phyloP scores from a whole-genome alignment of 2,329 filamentous ascomycete genomes.

The Aureobasidium mangrovei region DNA sequence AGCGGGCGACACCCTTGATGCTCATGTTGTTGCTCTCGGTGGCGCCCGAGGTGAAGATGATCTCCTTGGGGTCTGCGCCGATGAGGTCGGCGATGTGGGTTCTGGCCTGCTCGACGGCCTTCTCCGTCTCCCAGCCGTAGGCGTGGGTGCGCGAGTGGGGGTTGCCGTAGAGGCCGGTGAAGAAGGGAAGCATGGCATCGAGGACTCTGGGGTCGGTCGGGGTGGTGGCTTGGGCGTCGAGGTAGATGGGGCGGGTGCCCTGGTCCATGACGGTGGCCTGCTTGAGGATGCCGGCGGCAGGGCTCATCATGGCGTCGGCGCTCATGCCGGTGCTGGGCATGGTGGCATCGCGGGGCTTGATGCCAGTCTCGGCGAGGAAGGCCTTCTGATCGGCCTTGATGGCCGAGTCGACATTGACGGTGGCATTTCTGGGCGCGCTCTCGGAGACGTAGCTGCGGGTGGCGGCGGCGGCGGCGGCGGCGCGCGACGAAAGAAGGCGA shows the following conservation, averaged over 20 bases:
- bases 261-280: slow-evolving; percentile 89
- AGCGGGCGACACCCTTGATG: slow-evolving; percentile 93
- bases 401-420: slow-evolving; percentile 72
- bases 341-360: slow-evolving; percentile 46
- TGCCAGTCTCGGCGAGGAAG: slow-evolving; percentile 54
- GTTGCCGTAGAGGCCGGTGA: slow-evolving; percentile 90
- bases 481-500: slow-evolving; percentile 26
- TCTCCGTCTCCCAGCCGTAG: slow-evolving; percentile 97
- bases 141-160: slow-evolving; percentile 95
- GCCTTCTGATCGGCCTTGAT: slow-evolving; percentile 81
- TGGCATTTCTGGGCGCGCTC: slow-evolving; percentile 68
- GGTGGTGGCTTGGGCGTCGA: slow-evolving; percentile 97
- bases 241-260: slow-evolving; percentile 87
- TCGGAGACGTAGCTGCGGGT: slow-evolving; percentile 73
- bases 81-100: slow-evolving; percentile 77
- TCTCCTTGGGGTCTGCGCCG: slow-evolving; percentile 92
- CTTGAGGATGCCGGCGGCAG: slow-evolving; percentile 66
- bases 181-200: slow-evolving; percentile 92
- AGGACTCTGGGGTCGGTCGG: slow-evolving; percentile 89
- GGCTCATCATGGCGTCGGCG: slow-evolving; percentile 64
- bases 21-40: slow-evolving; percentile 99
- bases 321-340: slow-evolving; percentile 51
- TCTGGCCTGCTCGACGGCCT: slow-evolving; percentile 81
- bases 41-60: slow-evolving; percentile 95
- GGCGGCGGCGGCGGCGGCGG: slow-evolving; percentile 18